These are phyloP conservation scores for Ilyonectria destructans DNA, from an alignment of 2,329 filamentous ascomycete species.

Conservation along the genomic window DNA sequence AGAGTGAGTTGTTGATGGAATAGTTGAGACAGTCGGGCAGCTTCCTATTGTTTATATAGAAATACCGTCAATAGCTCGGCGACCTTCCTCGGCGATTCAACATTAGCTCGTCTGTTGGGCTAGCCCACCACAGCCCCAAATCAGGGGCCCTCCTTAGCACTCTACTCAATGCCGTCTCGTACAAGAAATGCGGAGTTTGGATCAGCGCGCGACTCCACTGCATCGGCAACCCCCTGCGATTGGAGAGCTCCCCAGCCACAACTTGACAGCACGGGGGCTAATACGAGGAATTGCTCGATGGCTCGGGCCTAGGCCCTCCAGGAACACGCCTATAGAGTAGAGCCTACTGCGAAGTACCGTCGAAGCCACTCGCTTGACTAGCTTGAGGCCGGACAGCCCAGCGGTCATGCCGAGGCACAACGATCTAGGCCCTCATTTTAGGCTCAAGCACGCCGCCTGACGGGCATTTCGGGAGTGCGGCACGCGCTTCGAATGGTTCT, in stretches of 20 bases:
- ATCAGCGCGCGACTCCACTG: not conserved
- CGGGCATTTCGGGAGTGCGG: slow-evolving; percentile 7
- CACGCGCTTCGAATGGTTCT: not conserved
- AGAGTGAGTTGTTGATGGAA: not conserved
- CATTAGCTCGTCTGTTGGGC: not conserved
- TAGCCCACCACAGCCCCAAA: not conserved
- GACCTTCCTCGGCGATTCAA: not conserved
- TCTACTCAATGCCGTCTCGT: not conserved
- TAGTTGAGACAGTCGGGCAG: not conserved
- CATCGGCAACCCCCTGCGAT: not conserved
- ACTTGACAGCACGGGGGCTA: not conserved
- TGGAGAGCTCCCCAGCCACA: not conserved
- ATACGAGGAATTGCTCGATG: slow-evolving; percentile 5
- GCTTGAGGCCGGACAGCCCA: not conserved
- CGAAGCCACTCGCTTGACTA: not conserved
- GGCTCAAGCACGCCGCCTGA: not conserved
- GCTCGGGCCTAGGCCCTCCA: not conserved
- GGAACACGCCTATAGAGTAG: not conserved
- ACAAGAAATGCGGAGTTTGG: not conserved
- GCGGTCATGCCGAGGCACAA: not conserved
- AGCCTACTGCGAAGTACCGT: no score
- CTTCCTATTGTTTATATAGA: not conserved
- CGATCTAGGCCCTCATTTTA: not conserved
- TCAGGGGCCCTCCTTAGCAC: not conserved
- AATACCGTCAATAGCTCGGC: not conserved